Base-by-base conservation (phyloP, 225 moss, liverwort and hornwort genomes). In the Climacium dendroides region DNA sequence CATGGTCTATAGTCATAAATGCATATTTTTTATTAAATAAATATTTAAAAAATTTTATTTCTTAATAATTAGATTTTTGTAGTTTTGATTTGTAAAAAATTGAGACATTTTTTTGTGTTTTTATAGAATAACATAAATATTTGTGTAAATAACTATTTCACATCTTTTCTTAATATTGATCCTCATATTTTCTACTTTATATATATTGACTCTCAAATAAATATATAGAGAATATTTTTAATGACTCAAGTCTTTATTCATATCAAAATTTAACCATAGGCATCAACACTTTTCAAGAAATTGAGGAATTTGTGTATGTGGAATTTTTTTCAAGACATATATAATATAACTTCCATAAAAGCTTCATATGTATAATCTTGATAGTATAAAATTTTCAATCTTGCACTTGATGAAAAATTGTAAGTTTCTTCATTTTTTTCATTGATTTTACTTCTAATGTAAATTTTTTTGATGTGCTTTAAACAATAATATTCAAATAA, bases 1-100 rank as follows among this genome's bases (percentile, higher is more conserved):
- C 6, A n/a, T 19, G 0, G 26, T 47, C 18, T 59, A 16, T n/a
- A 30, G 6, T 30, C 17, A 76, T 63, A 10, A 29, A 23, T 85
- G 5, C 5, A 24, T 28, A 0, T 37, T 37, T 0, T 37, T 34
- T 48, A 2, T 45, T 13, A 2, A 13, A 19, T 10, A 11, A 29
- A 29, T 57, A 26, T 70, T 41, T 7, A 13, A 13, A 24, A 39
- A 24, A 13, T 16, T 3, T n/a, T 1, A 5, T 74, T 48, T 57
- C 0, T 11, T 24, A 41, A 63, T 30, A 41, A 24, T 53, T 23
- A 30, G 3, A 1, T 23, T 7, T 1, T 8, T 32, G 11, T 32
- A 24, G 3, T 39, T 15, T 35, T 75, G 19, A 74, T 62, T 48
- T 62, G 7, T 1, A 19, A 50, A 60, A 25, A 50, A 2, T 37